Evolutionary conservation across 768 basidiomycete species (phyloP).

Genomic region (Tylopilus felleus): DNA sequence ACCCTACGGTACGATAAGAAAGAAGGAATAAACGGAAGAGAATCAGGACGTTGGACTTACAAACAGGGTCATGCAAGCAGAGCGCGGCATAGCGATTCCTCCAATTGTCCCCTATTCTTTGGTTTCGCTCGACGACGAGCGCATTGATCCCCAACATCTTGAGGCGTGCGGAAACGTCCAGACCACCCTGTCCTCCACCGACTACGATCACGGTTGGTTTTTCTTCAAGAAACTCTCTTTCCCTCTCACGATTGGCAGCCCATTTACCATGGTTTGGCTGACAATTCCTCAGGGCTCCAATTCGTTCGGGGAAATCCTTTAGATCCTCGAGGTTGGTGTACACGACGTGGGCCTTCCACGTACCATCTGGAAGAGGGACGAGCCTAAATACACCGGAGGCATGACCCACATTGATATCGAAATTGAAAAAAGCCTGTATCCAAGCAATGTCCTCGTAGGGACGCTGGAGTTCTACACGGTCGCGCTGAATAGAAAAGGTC

Average conservation of each 20-base stretch:
- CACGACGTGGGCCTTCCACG: conserved; percentile 47
- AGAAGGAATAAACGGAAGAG: no score
- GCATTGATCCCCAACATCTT: conserved; percentile 23
- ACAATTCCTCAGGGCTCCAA: conserved; percentile 42
- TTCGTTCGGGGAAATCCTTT: conserved; percentile 42
- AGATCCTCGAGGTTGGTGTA: conserved; percentile 53
- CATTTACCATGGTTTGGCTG: conserved; percentile 32
- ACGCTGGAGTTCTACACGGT: conserved; percentile 17
- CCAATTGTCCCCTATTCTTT: conserved; percentile 32
- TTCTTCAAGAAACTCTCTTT: conserved; percentile 32
- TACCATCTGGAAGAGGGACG: conserved; percentile 39
- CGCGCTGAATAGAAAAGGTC: conserved; percentile 16
- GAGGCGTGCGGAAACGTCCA: conserved; percentile 37
- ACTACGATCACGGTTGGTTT: conserved; percentile 40
- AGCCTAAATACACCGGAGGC: conserved; percentile 45
- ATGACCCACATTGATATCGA: conserved; percentile 40
- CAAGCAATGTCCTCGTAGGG: conserved; percentile 38
- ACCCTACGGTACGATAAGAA: conserved; percentile 29
- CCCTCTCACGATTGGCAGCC: conserved; percentile 26
- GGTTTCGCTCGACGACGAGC: conserved; percentile 15
- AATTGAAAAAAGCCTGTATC: conserved; percentile 44
- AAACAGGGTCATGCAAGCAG: conserved; percentile 34
- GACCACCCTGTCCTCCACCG: conserved; percentile 52
- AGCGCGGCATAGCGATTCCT: conserved; percentile 27
- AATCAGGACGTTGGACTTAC: conserved; percentile 11